Base-by-base conservation (phyloP, 208 protist genomes). In the Balamuthia mandrillaris region DNA sequence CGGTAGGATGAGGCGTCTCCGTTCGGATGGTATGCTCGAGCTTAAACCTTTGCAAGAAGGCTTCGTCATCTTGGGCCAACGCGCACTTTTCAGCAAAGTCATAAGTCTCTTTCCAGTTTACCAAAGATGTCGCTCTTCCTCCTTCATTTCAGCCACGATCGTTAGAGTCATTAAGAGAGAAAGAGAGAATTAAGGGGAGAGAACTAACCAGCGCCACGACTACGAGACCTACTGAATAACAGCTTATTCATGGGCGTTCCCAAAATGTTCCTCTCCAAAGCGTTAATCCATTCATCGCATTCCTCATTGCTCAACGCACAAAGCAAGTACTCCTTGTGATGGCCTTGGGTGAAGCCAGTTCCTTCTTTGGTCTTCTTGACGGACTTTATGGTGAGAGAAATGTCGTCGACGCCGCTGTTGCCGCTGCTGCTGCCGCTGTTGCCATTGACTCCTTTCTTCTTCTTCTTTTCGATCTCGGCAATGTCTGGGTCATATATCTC, bases 251-350 rank as follows among this genome's bases (percentile, higher is more conserved):
- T 85, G 10, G 65, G 44, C 9, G 81, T 51, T 3, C 52, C 58
- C 42, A 63, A 63, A 29, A 91, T 86, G 24, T 85, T 86, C 21
- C 45, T 78, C 37, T 87, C 81, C 9, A 91, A 88, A 0, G 89
- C 47, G n/a, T 81, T 58, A 35, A 89, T 68, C 89, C 89, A 91
- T 88, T 84, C 86, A 89, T 88, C 27, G 10, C 31, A 35, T 49
- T 89, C 89, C 0, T 41, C 41, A 12, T 78, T 27, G 27, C 61
- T 87, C 9, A 70, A 79, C 21, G 89, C 89, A n/a, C 44, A 61
- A 24, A 91, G 84, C 61, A 88, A 79, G 78, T 89, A 91, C 18
- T 63, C 83, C 52, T 81, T 86, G 56, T 91, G 89, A 39, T 90
- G 68, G 42, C 83, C 88, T 65, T 88, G 84, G 9, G 83, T 63